Percentiles rank a stretch among this genome's conserved stretches.
Conservation (phyloP, 331 rosid species). For the Cydonia oblonga region DNA sequence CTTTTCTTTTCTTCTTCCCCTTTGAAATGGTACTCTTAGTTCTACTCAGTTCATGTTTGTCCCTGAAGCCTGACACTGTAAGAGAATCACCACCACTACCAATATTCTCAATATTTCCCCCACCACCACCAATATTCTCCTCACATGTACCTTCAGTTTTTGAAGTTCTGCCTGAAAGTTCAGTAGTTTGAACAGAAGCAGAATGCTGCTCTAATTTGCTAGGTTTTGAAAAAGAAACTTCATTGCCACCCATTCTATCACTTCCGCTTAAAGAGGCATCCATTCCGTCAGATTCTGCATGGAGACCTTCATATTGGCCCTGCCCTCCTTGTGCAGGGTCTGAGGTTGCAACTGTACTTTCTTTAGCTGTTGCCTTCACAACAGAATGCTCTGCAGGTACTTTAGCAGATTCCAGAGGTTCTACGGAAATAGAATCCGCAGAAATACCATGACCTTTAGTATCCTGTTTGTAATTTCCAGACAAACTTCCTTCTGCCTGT, state of each 20-base stretch:
- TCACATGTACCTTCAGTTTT: constrained; percentile 20
- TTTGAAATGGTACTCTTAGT: constrained; percentile 27
- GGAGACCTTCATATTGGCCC: constrained; percentile 23
- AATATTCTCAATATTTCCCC: constrained; percentile 14
- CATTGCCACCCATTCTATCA: constrained; percentile 17
- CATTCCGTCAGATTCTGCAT: constrained; percentile 17
- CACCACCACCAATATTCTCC: constrained; percentile 26
- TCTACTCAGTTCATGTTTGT: constrained; percentile 48
- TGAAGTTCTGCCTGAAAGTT: constrained; percentile 19
- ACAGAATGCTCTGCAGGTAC: constrained; percentile 16
- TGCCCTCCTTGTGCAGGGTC: constrained; percentile 17
- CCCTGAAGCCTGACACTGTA: constrained; percentile 29
- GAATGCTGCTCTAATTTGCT: constrained; percentile 24
- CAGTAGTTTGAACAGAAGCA: constrained; percentile 10
- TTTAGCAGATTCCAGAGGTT: constrained; percentile 9
- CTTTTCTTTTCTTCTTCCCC: constrained; percentile 49
- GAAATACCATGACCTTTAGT: constrained; percentile 5
- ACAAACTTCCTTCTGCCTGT: constrained; percentile 14
- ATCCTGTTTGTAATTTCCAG: constrained; percentile 19
- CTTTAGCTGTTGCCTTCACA: background rate
- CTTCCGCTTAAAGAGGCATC: constrained; percentile 23
- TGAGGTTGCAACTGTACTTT: constrained; percentile 8
- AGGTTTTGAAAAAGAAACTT: constrained; percentile 15
- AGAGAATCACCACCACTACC: constrained; percentile 16
- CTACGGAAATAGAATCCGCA: constrained; percentile 8